phyloP scores from a whole-genome alignment of 2,329 filamentous ascomycete species.

The Neospermospora avenae region DNA sequence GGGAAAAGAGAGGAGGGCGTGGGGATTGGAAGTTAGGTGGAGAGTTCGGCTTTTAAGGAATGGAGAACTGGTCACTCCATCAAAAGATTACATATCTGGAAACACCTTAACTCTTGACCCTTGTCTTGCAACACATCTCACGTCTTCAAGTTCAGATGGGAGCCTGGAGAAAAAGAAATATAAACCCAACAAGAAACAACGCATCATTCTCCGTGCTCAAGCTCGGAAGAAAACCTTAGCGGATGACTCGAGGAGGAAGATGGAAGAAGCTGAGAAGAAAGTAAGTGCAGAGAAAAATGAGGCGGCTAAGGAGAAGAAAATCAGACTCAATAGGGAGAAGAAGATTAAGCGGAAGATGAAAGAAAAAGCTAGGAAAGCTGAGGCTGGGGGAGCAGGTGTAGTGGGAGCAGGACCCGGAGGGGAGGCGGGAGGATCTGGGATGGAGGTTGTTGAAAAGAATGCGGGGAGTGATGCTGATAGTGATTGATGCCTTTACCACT shows the following conservation, averaged over 20 bases:
- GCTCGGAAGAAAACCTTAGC: constrained; percentile 38
- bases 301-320: constrained; percentile 56
- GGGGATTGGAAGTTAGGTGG: constrained; percentile 62
- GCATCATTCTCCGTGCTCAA: constrained; percentile 48
- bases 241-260: constrained; percentile 38
- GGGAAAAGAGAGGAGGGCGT: constrained; percentile 44
- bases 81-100: neutral
- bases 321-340: constrained; percentile 56
- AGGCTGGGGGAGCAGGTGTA: neutral
- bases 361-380: constrained; percentile 50
- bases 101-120: too few species aligned
- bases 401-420: constrained; percentile 13
- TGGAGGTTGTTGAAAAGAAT: neutral
- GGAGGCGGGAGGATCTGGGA: neutral
- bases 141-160: too few species aligned
- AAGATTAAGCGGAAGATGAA: constrained; percentile 58
- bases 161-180: constrained; percentile 30
- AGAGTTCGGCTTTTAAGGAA: constrained; percentile 38
- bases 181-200: constrained; percentile 56
- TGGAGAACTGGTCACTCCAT: neutral
- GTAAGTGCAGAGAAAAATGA: constrained; percentile 43
- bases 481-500: neutral
- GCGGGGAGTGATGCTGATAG: neutral
- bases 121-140: too few species aligned
- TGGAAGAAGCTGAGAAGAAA: constrained; percentile 27